A percentile compares a stretch with the other conserved stretches of the same genome.
Conservation (phyloP, 805 yeast species). For the Candida piceae region DNA sequence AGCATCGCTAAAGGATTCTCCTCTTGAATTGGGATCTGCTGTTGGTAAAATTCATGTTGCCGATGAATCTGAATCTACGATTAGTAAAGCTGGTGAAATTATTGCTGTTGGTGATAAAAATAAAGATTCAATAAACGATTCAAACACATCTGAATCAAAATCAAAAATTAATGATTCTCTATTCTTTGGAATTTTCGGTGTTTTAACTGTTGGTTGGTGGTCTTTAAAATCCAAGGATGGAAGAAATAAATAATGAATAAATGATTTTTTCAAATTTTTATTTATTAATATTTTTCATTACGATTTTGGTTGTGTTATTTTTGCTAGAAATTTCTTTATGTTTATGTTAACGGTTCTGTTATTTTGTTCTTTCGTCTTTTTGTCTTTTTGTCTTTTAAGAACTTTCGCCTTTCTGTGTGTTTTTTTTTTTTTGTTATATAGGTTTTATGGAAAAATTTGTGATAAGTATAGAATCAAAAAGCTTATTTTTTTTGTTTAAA, state of each 20-base stretch:
- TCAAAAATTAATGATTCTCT: constrained; percentile 13
- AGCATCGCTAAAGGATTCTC: constrained; percentile 20
- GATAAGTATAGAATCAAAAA: too few species aligned
- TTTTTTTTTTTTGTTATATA: too few species aligned
- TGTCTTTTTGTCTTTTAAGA: too few species aligned
- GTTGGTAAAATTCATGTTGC: constrained; percentile 7
- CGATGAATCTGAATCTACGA: constrained; percentile 9
- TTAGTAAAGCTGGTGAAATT: constrained; percentile 18
- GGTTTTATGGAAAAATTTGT: too few species aligned
- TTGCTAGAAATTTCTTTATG: too few species aligned
- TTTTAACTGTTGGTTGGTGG: constrained; percentile 32
- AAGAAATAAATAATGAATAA: constrained; percentile 10
- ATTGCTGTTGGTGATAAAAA: constrained; percentile 4
- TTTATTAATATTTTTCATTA: too few species aligned
- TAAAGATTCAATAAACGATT: background rate
- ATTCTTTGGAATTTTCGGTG: constrained; percentile 24
- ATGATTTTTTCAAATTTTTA: too few species aligned
- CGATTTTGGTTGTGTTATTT: too few species aligned
- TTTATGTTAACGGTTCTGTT: too few species aligned
- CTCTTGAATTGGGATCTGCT: background rate
- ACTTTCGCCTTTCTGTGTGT: background rate
- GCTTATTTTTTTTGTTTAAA: too few species aligned
- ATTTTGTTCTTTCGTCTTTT: too few species aligned
- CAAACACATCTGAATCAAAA: background rate
- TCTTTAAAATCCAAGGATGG: constrained; percentile 20